Evolutionary conservation across 1,284 basidiomycete genomes (phyloP).

Genomic region (Sphaerobolus stellatus): DNA sequence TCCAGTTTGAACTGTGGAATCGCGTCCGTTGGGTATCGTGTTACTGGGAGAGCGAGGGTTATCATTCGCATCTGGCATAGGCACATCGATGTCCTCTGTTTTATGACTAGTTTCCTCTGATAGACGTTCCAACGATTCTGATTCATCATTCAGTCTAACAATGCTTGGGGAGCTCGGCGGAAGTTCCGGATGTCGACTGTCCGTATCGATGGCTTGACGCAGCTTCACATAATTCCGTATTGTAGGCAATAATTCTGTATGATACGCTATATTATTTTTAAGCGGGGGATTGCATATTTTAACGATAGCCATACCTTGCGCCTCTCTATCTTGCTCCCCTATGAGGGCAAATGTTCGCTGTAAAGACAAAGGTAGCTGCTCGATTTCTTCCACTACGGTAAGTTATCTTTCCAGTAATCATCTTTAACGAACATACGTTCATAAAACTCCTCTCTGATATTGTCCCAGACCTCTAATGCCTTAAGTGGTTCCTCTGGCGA

Average conservation of each 20-base stretch:
- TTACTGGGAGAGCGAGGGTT: too few species aligned
- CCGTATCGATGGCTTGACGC: constrained; percentile 26
- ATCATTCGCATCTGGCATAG: too few species aligned
- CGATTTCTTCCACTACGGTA: constrained; percentile 56
- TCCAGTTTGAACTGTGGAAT: too few species aligned
- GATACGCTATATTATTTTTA: constrained; percentile 34
- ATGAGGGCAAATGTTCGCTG: constrained; percentile 79
- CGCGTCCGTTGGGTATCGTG: too few species aligned
- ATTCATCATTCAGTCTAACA: not conserved
- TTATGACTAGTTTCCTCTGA: not conserved
- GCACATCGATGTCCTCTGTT: too few species aligned
- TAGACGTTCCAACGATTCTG: not conserved
- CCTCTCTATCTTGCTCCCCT: constrained; percentile 79
- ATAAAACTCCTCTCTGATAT: constrained; percentile 75
- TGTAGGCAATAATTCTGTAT: constrained; percentile 39
- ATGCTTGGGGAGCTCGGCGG: not conserved
- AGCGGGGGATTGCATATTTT: not conserved
- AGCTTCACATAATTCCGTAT: constrained; percentile 44
- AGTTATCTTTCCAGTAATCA: constrained; percentile 1
- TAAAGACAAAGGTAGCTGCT: constrained; percentile 83
- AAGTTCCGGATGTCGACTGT: too few species aligned
- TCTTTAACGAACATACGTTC: constrained; percentile 51
- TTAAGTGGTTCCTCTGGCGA: constrained; percentile 47
- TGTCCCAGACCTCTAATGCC: constrained; percentile 73
- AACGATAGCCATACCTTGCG: constrained; percentile 47